Evolutionary conservation across 1,284 basidiomycete species (phyloP), one percentile per base, ranked within the genome.

Genomic region (Fomitopsis schrenkii): DNA sequence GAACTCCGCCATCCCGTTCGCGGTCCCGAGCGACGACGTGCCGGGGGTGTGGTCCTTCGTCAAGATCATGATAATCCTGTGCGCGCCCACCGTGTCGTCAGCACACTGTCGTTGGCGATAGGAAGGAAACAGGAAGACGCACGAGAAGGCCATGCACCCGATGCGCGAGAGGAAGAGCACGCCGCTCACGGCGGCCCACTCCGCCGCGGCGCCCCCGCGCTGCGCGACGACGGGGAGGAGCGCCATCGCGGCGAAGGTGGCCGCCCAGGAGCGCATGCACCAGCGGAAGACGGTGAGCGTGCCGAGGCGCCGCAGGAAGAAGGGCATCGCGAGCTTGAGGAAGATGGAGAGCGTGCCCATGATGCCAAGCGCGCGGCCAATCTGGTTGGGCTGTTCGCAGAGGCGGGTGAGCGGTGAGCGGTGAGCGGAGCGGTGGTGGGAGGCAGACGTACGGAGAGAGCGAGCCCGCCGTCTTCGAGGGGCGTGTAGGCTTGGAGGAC

Each of bases 401-500:
- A 58, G 30, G 45, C 12, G 36, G 17, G 58, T n/a, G 36, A 41
- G 33, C 17, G 30, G 66, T 35, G 12, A 44, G 22, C 48, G 38
- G 41, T 2, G 28, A 38, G 26, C 26, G 44, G 40, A 15, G 40
- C 42, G 46, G n/a, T 10, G 17, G 12, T 45, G 41, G 60, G n/a
- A 40, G 38, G 6, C 35, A 2, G 44, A 71, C 82, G 70, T 67
- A 87, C 85, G 30, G 81, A 79, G 65, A 87, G 82, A 4, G 77
- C 76, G 0, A 89, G 75, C 0, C 87, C 87, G 53, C 87, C 87
- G 2, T 75, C 70, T n/a, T 76, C 64, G 46, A 88, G 70, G 6
- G 84, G 79, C 14, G 85, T 81, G 68, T 86, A 90, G 56, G 83
- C 85, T 65, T 86, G 84, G 54, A 90, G 77, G 28, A 87, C 85